Evolutionary conservation across 176 grass and related monocot genomes (phyloP), one percentile per base, ranked within the genome.

Genomic region (Thalia dealbata): DNA sequence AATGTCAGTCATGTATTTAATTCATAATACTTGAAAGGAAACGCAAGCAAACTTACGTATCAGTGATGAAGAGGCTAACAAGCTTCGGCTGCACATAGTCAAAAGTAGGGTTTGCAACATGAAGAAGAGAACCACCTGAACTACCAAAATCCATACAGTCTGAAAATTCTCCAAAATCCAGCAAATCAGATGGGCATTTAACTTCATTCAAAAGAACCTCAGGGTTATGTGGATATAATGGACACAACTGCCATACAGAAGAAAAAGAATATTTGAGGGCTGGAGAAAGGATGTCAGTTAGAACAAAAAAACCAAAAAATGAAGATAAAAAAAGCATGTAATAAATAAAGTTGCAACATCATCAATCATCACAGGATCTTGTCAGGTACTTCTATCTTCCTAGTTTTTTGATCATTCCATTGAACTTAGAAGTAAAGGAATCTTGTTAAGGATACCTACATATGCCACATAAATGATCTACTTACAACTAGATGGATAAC

Each of bases 31-130:
- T 54, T 21, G 16, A 35, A 58, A n/a, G 30, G 28, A 24, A 73
- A 52, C 45, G 15, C n/a, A 56, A 50, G 21, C 69, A 24, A 75
- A 56, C 87, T 91, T 86, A 99, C 95, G 85, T 93, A 70, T 99
- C 90, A 10, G 95, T 99, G 75, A 99, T 81, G 69, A 93, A 99
- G 46, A 99, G 85, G 62, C 95, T 93, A 79, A 99, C 87, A 48
- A 93, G 95, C 71, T 99, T 99, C 7, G 95, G 87, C 1, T 87
- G 90, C 43, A 99, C 87, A 46, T 93, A 93, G 64, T 99, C 95
- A 88, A 99, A 99, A 42, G 95, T 83, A 27, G 95, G 95, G 65
- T 99, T 99, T 23, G 86, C 95, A 80, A 99, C 90, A 75, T 86
- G 86, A 63, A 99, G 64, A 79, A 88, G 90, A 45, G 77, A 81